Evolutionary conservation across 2,329 filamentous ascomycete species (phyloP), one percentile per base, ranked within the genome.

Genomic region (Aspergillus fischeri): DNA sequence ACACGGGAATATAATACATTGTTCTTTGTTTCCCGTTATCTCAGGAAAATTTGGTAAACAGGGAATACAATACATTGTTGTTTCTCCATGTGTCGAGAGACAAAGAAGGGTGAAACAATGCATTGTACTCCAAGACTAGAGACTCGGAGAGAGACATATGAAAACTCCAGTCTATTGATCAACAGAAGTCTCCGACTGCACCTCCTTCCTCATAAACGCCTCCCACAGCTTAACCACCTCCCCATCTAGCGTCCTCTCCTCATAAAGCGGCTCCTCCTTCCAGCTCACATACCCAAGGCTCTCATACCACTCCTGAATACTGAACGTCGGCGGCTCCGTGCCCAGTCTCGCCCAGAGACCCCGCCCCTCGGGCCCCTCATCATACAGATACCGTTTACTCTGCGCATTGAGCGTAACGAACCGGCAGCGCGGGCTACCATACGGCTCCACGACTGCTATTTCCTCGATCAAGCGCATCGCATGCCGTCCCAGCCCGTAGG

Each of bases 271-370:
- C 51, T 60, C 60, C 24, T 60, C 56, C 52, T 62, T 65, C 63
- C 61, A 63, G 7, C 44, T 55, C 3, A 60, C 58, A 57, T 61
- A 65, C 3, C 61, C 63, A 20, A 60, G 49, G 2, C 35, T 58
- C 49, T 65, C 58, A 52, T 65, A 65, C 63, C 63, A 65, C 35
- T 56, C 53, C 47, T 63, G 49, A n/a, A 58, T 60, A 44, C 58
- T 61, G 14, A 65, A 65, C 8, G 50, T 24, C 1, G 63, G 63
- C 32, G 41, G 9, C 25, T 25, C 4, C 56, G 50, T 10, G 1
- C 61, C 63, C 29, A 54, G 29, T 47, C 28, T 56, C 25, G 21
- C 52, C 58, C 58, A 65, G 1, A 65, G 5, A 2, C 56, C 61
- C 8, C 38, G 44, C 57, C 63, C 56, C 29, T 61, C 57, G 7